Conservation (phyloP, 2,329 filamentous ascomycete species). For the Lasiodiplodia sp. region DNA sequence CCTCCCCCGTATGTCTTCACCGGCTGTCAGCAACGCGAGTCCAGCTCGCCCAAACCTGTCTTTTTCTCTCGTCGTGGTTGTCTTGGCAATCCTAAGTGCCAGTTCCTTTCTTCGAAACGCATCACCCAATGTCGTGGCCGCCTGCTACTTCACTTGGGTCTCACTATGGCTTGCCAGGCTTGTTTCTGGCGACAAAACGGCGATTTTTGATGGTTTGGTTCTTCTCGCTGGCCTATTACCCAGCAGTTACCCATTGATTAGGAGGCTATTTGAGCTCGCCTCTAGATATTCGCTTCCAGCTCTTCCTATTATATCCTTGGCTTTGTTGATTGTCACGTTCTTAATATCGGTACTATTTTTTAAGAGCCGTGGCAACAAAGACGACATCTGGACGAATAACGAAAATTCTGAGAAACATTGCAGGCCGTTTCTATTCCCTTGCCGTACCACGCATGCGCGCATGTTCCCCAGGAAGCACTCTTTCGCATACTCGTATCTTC, state of each 20-base stretch:
- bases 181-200: background rate
- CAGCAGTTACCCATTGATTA: background rate
- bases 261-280: background rate
- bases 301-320: background rate
- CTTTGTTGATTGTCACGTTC: background rate
- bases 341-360: background rate
- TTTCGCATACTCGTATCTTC: conserved; percentile 75
- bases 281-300: background rate
- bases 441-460: conserved; percentile 69
- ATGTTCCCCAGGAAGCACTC: conserved; percentile 72
- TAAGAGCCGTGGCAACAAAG: background rate
- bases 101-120: background rate
- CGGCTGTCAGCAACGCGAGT: conserved; percentile 5
- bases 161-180: background rate
- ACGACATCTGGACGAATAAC: background rate
- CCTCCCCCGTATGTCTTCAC: conserved; percentile 18
- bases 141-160: conserved; percentile 8
- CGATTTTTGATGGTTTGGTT: background rate
- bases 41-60: background rate
- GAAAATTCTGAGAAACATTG: conserved; percentile 30
- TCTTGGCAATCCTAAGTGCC: background rate
- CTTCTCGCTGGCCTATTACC: background rate
- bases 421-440: conserved; percentile 65
- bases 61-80: background rate
- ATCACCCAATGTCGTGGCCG: conserved; percentile 4